Base-by-base conservation (phyloP, 2,329 filamentous ascomycete genomes). In the Alternaria arborescens region DNA sequence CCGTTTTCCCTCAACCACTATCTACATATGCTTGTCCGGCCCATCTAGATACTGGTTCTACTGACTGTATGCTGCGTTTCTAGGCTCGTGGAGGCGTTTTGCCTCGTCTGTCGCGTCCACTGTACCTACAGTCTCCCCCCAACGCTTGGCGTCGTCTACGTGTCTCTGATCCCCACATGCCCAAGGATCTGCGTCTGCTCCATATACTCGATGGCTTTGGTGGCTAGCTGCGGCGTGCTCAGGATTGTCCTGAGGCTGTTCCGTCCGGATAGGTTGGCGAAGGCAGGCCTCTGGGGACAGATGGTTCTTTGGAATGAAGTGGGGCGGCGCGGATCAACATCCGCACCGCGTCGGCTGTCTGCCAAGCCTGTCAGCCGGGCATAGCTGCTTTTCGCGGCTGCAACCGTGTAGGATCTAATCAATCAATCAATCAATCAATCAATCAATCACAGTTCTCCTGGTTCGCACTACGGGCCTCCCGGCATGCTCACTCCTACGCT, bases 71-170 rank as follows among this genome's bases (percentile, higher is more conserved):
- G 18, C 38, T 55, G 43, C 46, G 44, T 5, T 55, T 52, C 28
- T 55, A 62, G 64, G 61, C 51, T 67, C 53, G 34, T 67, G 65
- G 57, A 63, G 58, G 62, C 59, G 40, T 43, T 32, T 42, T 65
- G 58, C 66, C 60, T 60, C 32, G 34, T 67, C 6, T 58, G 12
- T 59, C 44, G 56, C 61, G 48, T 24, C 61, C 52, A 48, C 48
- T n/a, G 52, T 65, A 65, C 57, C 64, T 64, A 48, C 51, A 61
- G 58, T 68, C 63, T 62, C 60, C 57, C 58, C 58, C 62, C 20
- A 62, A 48, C 41, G 52, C 54, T 68, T 24, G 32, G 63, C 59
- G 55, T 60, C 41, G 52, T 66, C 32, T 62, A 56, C 56, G 8
- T 41, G 7, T 42, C 40, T 66, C 41, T 26, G 46, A 57, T 51